Evolutionary conservation across 768 basidiomycete species (phyloP).

Genomic region (Leccinum pellstonianum): DNA sequence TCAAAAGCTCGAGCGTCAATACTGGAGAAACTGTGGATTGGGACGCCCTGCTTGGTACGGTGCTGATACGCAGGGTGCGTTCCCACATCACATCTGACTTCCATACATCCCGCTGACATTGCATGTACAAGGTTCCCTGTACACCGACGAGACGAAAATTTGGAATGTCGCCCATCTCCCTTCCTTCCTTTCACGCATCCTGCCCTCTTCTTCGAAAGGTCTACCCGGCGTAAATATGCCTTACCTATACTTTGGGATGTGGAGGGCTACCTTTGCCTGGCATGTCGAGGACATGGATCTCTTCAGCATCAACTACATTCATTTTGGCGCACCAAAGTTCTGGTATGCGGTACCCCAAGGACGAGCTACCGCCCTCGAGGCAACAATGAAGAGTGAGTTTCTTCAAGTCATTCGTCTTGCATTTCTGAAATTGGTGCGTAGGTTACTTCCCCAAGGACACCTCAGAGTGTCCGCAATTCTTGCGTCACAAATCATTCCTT

Average conservation of each 20-base stretch:
- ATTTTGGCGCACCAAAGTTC: slow-evolving; percentile 95
- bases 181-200: slow-evolving; percentile 78
- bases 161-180: slow-evolving; percentile 97
- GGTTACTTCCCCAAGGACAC: slow-evolving; percentile 90
- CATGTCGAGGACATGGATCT: slow-evolving; percentile 99
- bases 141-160: slow-evolving; percentile 68
- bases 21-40: slow-evolving; percentile 88
- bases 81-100: not conserved
- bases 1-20: slow-evolving; percentile 80
- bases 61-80: slow-evolving; percentile 87
- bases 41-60: slow-evolving; percentile 97
- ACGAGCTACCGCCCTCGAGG: slow-evolving; percentile 78
- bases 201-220: slow-evolving; percentile 63
- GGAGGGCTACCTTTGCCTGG: slow-evolving; percentile 98
- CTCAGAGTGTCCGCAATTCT: slow-evolving; percentile 84
- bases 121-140: slow-evolving; percentile 52
- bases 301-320: slow-evolving; percentile 98
- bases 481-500: slow-evolving; percentile 95
- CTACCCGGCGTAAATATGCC: slow-evolving; percentile 97
- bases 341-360: slow-evolving; percentile 97
- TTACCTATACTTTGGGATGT: slow-evolving; percentile 99
- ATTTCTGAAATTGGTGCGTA: slow-evolving; percentile 29
- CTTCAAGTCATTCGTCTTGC: not conserved
- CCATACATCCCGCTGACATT: not conserved
- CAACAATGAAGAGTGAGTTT: slow-evolving; percentile 76